phyloP scores from a whole-genome alignment of 768 basidiomycete species.

The Lentinula edodes region DNA sequence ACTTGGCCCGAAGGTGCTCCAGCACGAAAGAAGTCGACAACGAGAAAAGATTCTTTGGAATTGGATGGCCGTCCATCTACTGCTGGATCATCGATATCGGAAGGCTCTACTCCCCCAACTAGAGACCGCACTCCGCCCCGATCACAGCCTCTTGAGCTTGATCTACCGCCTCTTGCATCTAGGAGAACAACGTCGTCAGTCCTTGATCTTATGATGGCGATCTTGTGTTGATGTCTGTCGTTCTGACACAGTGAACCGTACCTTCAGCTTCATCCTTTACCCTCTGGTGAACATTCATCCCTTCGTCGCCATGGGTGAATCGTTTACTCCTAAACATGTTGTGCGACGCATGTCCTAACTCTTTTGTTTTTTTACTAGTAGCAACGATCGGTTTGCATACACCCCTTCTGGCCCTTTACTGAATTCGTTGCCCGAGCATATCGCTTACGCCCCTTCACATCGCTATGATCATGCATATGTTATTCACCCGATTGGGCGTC shows the following conservation, averaged over 20 bases:
- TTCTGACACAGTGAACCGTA: constrained; percentile 39
- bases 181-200: constrained; percentile 28
- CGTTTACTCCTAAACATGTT: background rate
- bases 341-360: background rate
- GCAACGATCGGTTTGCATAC: constrained; percentile 3
- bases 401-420: constrained; percentile 4
- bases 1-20: constrained; percentile 83
- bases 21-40: constrained; percentile 57
- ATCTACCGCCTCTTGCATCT: constrained; percentile 33
- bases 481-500: constrained; percentile 32
- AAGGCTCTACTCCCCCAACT: constrained; percentile 67
- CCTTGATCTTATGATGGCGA: constrained; percentile 11
- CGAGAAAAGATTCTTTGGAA: constrained; percentile 46
- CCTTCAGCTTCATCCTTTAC: constrained; percentile 35
- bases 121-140: constrained; percentile 63
- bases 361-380: background rate
- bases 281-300: constrained; percentile 26
- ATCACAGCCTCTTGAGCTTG: constrained; percentile 16
- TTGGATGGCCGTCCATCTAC: constrained; percentile 65
- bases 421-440: constrained; percentile 51
- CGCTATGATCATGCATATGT: constrained; percentile 52
- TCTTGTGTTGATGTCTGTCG: constrained; percentile 6
- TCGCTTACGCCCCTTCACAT: constrained; percentile 41
- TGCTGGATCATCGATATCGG: constrained; percentile 72
- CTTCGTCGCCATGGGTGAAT: constrained; percentile 2